Evolutionary conservation across 192 early-diverging fungal species (phyloP).

Genomic region (Podila horticola): DNA sequence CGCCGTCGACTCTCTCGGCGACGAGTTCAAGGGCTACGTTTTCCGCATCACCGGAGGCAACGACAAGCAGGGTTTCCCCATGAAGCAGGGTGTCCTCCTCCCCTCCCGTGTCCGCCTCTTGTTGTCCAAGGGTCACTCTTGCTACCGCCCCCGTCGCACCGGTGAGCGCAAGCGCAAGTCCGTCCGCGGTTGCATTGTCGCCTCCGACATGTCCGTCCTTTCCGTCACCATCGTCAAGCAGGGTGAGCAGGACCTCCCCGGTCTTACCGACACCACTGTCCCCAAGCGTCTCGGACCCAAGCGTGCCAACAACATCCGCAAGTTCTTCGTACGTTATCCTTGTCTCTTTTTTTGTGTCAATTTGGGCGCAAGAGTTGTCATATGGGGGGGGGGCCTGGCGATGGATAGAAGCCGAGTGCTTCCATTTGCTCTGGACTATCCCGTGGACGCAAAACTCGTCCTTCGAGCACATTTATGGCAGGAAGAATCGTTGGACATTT

Average conservation of each 20-base stretch:
- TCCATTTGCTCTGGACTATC: not conserved
- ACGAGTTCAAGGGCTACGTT: conserved; percentile 99
- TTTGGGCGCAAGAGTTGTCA: not conserved
- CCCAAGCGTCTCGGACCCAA: conserved; percentile 99
- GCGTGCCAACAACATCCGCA: conserved; percentile 98
- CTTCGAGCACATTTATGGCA: too few relatives aligned
- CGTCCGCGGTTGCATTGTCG: conserved; percentile 99
- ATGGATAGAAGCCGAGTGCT: not conserved
- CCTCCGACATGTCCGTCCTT: conserved; percentile 91
- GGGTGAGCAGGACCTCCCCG: conserved; percentile 95
- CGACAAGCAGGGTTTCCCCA: conserved; percentile 99
- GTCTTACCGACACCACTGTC: conserved; percentile 90
- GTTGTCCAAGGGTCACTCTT: conserved; percentile 95
- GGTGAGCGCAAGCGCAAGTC: conserved; percentile 99
- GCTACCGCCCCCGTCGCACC: conserved; percentile 96
- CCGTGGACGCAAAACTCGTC: too few relatives aligned
- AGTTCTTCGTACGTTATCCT: conserved; percentile 86
- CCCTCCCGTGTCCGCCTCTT: conserved; percentile 82
- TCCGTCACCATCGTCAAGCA: conserved; percentile 97
- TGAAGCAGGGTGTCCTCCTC: conserved; percentile 98
- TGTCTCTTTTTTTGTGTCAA: not conserved
- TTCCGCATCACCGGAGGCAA: conserved; percentile 99
- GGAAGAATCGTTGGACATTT: not conserved
- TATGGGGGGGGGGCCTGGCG: not conserved
- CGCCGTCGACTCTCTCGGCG: conserved; percentile 93